Evolutionary conservation across 2,329 filamentous ascomycete genomes (phyloP).

Genomic region (Coniella vitis): DNA sequence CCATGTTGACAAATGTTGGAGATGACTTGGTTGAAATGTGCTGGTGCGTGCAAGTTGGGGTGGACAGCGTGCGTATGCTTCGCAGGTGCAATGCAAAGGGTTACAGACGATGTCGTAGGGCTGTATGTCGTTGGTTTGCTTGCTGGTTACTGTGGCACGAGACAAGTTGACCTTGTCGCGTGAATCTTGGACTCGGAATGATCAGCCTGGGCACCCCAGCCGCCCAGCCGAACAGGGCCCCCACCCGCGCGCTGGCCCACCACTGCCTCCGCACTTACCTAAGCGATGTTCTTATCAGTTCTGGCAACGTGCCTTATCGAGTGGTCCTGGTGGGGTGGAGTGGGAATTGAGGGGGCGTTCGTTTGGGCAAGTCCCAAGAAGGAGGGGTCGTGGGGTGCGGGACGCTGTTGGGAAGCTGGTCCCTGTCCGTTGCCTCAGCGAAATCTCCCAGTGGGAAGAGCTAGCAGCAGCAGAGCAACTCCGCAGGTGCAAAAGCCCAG

Average conservation of each 20-base stretch:
- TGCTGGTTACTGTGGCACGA: slow-evolving; percentile 6
- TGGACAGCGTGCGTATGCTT: too few species aligned
- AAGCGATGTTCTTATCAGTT: neutral
- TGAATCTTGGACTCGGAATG: neutral
- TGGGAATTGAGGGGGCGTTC: neutral
- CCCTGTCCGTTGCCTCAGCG: neutral
- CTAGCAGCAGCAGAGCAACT: neutral
- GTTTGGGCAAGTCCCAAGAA: neutral
- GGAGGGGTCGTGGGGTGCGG: slow-evolving; percentile 11
- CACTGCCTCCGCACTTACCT: neutral
- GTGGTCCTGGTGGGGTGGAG: neutral
- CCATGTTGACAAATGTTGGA: slow-evolving; percentile 21
- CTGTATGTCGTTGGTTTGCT: neutral
- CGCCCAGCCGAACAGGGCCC: neutral
- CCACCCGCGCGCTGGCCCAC: neutral
- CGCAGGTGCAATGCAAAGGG: too few species aligned
- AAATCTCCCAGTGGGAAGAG: neutral
- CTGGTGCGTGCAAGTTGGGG: too few species aligned
- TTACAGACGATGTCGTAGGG: too few species aligned
- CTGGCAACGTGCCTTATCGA: slow-evolving; percentile 11
- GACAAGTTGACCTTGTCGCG: slow-evolving; percentile 7
- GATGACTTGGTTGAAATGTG: too few species aligned
- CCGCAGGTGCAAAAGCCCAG: neutral
- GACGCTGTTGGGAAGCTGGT: slow-evolving; percentile 3
- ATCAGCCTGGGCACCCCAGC: neutral